Percentiles rank a stretch among this genome's conserved stretches.
phyloP scores from a whole-genome alignment of 2,329 filamentous ascomycete species.

The Fusarium illudens region DNA sequence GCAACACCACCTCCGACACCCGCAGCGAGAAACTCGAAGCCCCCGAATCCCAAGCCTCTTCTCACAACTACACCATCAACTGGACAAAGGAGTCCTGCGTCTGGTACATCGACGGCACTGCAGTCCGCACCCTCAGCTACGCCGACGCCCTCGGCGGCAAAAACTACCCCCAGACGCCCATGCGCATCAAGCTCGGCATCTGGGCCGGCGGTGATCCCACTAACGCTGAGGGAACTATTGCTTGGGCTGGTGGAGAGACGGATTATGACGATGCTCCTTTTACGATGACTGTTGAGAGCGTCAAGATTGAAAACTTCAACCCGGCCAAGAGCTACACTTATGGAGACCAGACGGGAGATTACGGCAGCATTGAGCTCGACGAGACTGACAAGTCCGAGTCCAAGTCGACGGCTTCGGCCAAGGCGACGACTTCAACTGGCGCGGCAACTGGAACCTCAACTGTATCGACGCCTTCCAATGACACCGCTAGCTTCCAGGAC shows the following conservation, averaged over 20 bases:
- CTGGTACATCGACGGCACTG: constrained; percentile 65
- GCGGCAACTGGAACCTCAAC: constrained; percentile 15
- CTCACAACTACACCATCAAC: constrained; percentile 73
- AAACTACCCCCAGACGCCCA: constrained; percentile 73
- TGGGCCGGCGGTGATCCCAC: constrained; percentile 56
- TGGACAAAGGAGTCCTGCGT: constrained; percentile 68
- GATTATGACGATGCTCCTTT: constrained; percentile 57
- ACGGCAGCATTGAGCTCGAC: constrained; percentile 37
- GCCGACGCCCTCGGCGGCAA: constrained; percentile 58
- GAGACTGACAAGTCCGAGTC: constrained; percentile 17
- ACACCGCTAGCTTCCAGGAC: constrained; percentile 12
- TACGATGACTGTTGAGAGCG: constrained; percentile 63
- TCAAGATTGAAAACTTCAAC: constrained; percentile 55
- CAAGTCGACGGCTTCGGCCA: background rate
- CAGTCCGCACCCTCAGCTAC: constrained; percentile 42
- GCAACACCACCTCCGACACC: constrained; percentile 61
- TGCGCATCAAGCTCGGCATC: constrained; percentile 70
- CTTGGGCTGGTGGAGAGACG: constrained; percentile 71
- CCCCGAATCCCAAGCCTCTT: constrained; percentile 45
- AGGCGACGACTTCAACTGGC: background rate
- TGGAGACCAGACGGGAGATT: constrained; percentile 37
- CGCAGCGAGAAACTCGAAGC: constrained; percentile 20
- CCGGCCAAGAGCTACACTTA: constrained; percentile 47
- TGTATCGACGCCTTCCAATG: background rate
- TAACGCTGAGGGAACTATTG: constrained; percentile 65